A percentile compares a stretch with the other conserved stretches of the same genome.
These are phyloP conservation scores for Aspergillus homomorphus DNA, from an alignment of 495 filamentous ascomycete species.

Conservation along the genomic window DNA sequence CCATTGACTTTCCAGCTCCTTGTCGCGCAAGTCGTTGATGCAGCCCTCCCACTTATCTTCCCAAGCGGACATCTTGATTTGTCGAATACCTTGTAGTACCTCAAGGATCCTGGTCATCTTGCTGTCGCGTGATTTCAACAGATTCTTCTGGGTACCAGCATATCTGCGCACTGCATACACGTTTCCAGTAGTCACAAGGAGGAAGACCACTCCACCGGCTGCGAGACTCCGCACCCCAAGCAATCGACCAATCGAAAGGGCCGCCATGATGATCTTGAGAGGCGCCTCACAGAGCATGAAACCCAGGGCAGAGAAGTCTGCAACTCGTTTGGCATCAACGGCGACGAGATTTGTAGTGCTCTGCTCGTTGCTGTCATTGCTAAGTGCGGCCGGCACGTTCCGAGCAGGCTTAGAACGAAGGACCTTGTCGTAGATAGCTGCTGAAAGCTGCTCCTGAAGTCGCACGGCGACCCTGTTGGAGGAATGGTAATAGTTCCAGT, in stretches of 20 bases:
- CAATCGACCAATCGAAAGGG: constrained; percentile 55
- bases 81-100: constrained; percentile 67
- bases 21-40: constrained; percentile 54
- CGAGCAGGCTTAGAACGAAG: neutral
- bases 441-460: neutral
- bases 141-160: constrained; percentile 52
- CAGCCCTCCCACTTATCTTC: constrained; percentile 65
- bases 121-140: constrained; percentile 68
- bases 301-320: constrained; percentile 56
- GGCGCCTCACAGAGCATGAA: constrained; percentile 43
- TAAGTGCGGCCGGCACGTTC: neutral
- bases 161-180: constrained; percentile 60
- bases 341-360: constrained; percentile 66
- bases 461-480: neutral
- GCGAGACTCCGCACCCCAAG: constrained; percentile 61
- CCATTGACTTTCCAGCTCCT: constrained; percentile 58
- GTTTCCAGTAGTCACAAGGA: constrained; percentile 59
- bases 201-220: constrained; percentile 56
- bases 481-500: neutral
- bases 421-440: neutral
- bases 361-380: constrained; percentile 30
- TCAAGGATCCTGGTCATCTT: constrained; percentile 70
- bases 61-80: constrained; percentile 73
- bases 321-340: constrained; percentile 61
- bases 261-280: constrained; percentile 55